phyloP scores from a whole-genome alignment of 805 yeast species.

The Nakazawaea ambrosiae region DNA sequence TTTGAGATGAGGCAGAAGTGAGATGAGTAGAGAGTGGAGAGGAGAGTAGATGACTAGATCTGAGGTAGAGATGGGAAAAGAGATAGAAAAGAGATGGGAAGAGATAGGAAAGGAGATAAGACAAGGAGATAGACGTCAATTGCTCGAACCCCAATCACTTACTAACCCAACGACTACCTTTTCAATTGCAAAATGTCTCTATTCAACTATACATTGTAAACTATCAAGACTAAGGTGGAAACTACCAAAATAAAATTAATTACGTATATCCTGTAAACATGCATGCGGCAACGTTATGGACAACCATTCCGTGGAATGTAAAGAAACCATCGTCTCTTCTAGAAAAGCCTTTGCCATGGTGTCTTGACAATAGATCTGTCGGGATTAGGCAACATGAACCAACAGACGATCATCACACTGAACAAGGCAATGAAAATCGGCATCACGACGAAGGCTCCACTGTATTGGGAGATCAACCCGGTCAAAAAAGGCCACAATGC shows the following conservation, averaged over 20 bases:
- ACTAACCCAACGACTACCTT: too few species aligned
- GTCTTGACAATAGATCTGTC: constrained; percentile 23
- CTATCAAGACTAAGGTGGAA: too few species aligned
- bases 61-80: neutral
- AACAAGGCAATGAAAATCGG: constrained; percentile 37
- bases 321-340: too few species aligned
- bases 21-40: neutral
- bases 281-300: too few species aligned
- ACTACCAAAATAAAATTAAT: too few species aligned
- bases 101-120: too few species aligned
- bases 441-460: constrained; percentile 42
- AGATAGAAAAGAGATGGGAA: neutral
- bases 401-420: constrained; percentile 25
- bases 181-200: too few species aligned
- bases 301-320: too few species aligned
- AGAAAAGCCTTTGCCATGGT: constrained; percentile 19
- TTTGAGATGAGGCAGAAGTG: neutral
- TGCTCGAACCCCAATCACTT: too few species aligned
- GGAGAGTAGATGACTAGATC: neutral
- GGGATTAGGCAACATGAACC: constrained; percentile 39
- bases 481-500: constrained; percentile 47
- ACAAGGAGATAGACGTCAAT: too few species aligned
- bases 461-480: constrained; percentile 38
- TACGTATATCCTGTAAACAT: too few species aligned
- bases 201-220: too few species aligned